Evolutionary conservation across 768 basidiomycete genomes (phyloP), one percentile per base, ranked within the genome.

Genomic region (Termitomyces sp.): DNA sequence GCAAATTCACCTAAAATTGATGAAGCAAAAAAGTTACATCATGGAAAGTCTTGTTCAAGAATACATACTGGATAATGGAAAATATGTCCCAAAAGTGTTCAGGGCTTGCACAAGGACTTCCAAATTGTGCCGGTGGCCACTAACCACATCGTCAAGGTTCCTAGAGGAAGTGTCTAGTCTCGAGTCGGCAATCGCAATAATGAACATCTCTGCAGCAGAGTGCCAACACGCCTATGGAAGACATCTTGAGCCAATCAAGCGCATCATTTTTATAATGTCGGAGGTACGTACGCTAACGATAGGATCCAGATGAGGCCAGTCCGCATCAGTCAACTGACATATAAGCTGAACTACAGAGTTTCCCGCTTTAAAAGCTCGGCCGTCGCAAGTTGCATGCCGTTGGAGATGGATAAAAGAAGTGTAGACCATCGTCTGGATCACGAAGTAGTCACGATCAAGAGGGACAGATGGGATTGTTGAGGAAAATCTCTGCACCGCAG

Each of bases 281-380:
- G 20, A 32, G 22, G 20, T 37, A 78, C 82, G 64, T 62, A 84
- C 84, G 39, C 77, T 74, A 22, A 83, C 69, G 40, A 81, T 76
- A 5, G 84, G 83, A 69, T 85, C 82, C 18, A 85, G 67, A 59
- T 74, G 79, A 55, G 75, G 73, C 64, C 82, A 85, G 63, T 85
- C 84, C 6, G 68, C 72, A 30, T 81, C 80, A 49, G 65, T 68
- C 20, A 85, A 72, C 40, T 80, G 74, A 26, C 76, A 74, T 30
- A 85, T 74, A 22, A 83, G 71, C 27, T 72, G 67, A 20, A 79
- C 71, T 8, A 82, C 67, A 5, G 76, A 69, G 57, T 76, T 75
- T 3, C 77, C 80, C 0, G 81, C 77, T 61, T 73, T 71, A 13
- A 79, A 66, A 33, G 77, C 74, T 58, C 77, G 76, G 55, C 73